Percentiles rank a stretch among this genome's conserved stretches.
These are phyloP conservation scores for Paramecium tetraurelia DNA, from an alignment of 73 alveolate species.

Conservation along the genomic window DNA sequence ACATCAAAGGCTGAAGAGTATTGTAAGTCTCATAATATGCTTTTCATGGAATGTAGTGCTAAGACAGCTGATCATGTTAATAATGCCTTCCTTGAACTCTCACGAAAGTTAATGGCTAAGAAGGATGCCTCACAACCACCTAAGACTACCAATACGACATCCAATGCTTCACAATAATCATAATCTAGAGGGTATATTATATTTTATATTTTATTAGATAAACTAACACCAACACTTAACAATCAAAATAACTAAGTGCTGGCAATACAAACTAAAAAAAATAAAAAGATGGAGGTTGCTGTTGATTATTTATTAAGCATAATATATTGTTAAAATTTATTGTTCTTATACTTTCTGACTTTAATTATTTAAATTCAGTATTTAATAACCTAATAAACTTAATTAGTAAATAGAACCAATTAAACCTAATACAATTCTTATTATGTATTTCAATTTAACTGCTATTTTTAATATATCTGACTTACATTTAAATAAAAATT, in stretches of 20 bases:
- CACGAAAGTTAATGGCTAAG: conserved; percentile 58
- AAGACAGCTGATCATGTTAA: conserved; percentile 58
- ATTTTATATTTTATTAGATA: not conserved
- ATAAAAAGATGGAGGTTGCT: not conserved
- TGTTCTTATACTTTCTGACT: not conserved
- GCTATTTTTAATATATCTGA: no score
- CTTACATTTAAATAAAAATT: no score
- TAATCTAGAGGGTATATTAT: not conserved
- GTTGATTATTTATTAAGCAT: not conserved
- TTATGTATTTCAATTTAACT: no score
- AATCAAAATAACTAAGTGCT: not conserved
- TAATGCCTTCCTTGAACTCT: conserved; percentile 44
- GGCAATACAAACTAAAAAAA: not conserved
- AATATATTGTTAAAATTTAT: not conserved
- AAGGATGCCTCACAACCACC: conserved; percentile 44
- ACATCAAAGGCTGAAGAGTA: conserved; percentile 50
- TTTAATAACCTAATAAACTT: not conserved
- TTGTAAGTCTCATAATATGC: conserved; percentile 51
- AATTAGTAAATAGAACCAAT: no score
- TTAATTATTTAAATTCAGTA: not conserved
- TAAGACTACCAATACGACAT: not conserved
- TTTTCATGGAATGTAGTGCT: conserved; percentile 56
- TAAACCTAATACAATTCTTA: no score
- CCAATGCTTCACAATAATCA: not conserved
- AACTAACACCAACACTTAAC: not conserved